A percentile compares a stretch with the other conserved stretches of the same genome.
These are phyloP conservation scores for Graphium sp. DNA, from an alignment of 2,329 filamentous ascomycete genomes.

Conservation along the genomic window DNA sequence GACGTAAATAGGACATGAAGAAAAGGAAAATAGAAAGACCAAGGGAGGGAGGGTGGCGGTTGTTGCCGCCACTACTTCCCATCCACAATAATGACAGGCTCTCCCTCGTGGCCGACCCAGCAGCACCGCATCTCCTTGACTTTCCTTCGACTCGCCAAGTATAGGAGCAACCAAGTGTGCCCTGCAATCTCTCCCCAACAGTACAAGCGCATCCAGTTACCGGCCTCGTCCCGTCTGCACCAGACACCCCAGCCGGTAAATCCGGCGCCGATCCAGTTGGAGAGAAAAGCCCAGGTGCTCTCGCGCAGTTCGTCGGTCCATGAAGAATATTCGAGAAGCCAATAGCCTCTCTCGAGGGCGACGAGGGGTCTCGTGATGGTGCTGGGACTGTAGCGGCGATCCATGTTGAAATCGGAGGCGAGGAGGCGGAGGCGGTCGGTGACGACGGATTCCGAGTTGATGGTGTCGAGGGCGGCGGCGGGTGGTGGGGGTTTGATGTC, in stretches of 20 bases:
- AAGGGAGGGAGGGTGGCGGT: too few relatives aligned
- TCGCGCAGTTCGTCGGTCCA: constrained; percentile 34
- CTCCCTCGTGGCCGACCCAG: constrained; percentile 51
- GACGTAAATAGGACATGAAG: too few relatives aligned
- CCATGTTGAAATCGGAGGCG: constrained; percentile 30
- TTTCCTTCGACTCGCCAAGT: constrained; percentile 49
- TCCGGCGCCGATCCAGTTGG: constrained; percentile 39
- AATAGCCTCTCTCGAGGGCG: constrained; percentile 59
- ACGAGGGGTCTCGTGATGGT: constrained; percentile 23
- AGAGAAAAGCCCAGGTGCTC: constrained; percentile 45
- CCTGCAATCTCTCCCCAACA: constrained; percentile 62
- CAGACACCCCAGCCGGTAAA: constrained; percentile 52
- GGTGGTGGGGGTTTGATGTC: constrained; percentile 40
- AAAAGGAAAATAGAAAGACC: too few relatives aligned
- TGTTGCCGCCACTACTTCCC: too few relatives aligned
- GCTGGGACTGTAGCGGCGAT: constrained; percentile 33
- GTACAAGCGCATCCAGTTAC: constrained; percentile 43
- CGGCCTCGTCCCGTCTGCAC: constrained; percentile 27
- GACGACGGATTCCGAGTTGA: constrained; percentile 32
- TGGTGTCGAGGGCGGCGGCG: constrained; percentile 22
- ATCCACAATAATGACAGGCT: constrained; percentile 25
- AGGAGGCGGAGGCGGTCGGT: constrained; percentile 38
- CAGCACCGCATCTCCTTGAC: constrained; percentile 37
- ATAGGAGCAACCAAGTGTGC: constrained; percentile 61
- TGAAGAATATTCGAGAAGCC: constrained; percentile 42